Evolutionary conservation across 2,329 filamentous ascomycete species (phyloP).

Genomic region (Cadophora malorum): DNA sequence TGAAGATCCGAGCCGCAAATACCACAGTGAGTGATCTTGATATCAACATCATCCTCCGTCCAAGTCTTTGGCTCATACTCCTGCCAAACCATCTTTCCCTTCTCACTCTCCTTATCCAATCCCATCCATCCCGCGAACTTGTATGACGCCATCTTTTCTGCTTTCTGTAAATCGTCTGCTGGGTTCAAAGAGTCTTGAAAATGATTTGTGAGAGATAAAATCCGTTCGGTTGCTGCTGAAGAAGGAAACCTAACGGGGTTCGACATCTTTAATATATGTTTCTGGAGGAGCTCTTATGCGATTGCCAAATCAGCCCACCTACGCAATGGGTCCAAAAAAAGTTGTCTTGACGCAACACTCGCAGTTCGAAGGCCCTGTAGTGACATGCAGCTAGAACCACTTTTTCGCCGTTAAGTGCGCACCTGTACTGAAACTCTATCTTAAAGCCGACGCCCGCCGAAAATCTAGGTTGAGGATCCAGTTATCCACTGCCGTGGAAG

Average conservation of each 20-base stretch:
- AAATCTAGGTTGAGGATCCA: neutral
- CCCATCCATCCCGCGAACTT: constrained; percentile 50
- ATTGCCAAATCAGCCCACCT: constrained; percentile 13
- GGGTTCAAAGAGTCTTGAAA: constrained; percentile 36
- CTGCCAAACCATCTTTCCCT: constrained; percentile 47
- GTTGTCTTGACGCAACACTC: constrained; percentile 16
- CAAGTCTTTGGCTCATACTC: constrained; percentile 55
- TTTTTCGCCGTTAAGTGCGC: constrained; percentile 20
- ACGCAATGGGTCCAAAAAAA: constrained; percentile 29
- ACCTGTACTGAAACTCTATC: constrained; percentile 15
- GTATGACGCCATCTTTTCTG: constrained; percentile 43
- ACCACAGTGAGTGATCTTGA: constrained; percentile 57
- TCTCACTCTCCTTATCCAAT: constrained; percentile 42
- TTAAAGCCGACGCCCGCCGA: constrained; percentile 28
- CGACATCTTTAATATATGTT: constrained; percentile 33
- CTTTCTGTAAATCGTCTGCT: constrained; percentile 33
- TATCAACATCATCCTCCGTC: constrained; percentile 58
- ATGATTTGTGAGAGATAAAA: constrained; percentile 39
- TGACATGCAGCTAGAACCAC: constrained; percentile 16
- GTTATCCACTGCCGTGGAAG: neutral
- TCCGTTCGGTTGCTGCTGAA: constrained; percentile 36
- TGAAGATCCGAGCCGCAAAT: constrained; percentile 48
- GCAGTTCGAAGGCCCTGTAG: constrained; percentile 13
- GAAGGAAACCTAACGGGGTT: constrained; percentile 31
- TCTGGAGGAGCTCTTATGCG: constrained; percentile 12